Evolutionary conservation across 371 early-diverging fungal species (phyloP).

Genomic region (Mortierella sp.): DNA sequence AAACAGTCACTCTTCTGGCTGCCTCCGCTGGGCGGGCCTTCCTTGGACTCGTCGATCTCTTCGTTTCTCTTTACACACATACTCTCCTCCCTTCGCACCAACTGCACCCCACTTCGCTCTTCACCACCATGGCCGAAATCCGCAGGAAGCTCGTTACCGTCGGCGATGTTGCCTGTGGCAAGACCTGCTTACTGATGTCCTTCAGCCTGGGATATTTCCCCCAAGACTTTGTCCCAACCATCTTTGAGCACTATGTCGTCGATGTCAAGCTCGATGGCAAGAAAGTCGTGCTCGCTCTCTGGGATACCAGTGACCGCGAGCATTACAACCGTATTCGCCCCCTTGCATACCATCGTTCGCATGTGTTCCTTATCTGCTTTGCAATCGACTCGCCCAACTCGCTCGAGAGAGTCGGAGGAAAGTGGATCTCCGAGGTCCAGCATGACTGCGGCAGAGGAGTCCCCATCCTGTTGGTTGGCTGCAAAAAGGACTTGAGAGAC

Average conservation of each 20-base stretch:
- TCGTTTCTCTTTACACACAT: too few species aligned
- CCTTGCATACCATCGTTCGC: conserved; percentile 95
- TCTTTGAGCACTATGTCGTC: conserved; percentile 97
- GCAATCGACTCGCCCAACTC: conserved; percentile 95
- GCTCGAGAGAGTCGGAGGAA: conserved; percentile 93
- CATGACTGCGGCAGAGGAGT: conserved; percentile 90
- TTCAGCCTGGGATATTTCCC: conserved; percentile 93
- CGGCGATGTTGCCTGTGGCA: conserved; percentile 98
- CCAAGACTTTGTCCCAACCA: conserved; percentile 95
- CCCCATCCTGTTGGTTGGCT: conserved; percentile 91
- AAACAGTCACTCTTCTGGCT: too few species aligned
- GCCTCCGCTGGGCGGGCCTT: too few species aligned
- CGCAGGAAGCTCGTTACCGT: conserved; percentile 97
- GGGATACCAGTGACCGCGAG: conserved; percentile 99
- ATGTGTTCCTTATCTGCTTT: conserved; percentile 97
- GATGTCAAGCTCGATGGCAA: conserved; percentile 94
- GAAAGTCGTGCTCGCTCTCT: conserved; percentile 93
- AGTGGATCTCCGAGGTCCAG: conserved; percentile 95
- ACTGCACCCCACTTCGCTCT: neutral
- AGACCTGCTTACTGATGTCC: conserved; percentile 96
- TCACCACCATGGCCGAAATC: conserved; percentile 80
- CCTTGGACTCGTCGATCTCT: too few species aligned
- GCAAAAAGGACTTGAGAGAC: conserved; percentile 93
- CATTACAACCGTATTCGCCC: conserved; percentile 97
- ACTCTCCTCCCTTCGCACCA: neutral